Conservation (phyloP, 2,329 filamentous ascomycete genomes). For the Iodosphaeria phyllophila region DNA sequence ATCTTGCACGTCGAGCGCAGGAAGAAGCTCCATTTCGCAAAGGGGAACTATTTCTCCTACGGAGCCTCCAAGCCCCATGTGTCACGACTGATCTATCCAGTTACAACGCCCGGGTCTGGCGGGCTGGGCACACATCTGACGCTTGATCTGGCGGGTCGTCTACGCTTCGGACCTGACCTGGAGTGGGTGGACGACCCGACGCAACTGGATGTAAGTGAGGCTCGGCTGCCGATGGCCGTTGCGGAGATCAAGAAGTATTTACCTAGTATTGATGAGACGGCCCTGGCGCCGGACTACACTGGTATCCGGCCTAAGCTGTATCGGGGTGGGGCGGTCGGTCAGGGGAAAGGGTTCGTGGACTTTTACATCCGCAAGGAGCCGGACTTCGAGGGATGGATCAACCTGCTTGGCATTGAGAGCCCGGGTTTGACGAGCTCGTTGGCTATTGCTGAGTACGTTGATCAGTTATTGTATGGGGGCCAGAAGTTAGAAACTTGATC, state of each 20-base stretch:
- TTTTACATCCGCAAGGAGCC: slow-evolving; percentile 67
- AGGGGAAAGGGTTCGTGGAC: slow-evolving; percentile 58
- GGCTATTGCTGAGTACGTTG: slow-evolving; percentile 68
- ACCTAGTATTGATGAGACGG: slow-evolving; percentile 46
- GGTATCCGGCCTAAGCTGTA: slow-evolving; percentile 79
- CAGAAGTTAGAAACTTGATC: too few species aligned
- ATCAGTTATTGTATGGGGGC: slow-evolving; percentile 24
- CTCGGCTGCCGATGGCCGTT: slow-evolving; percentile 46
- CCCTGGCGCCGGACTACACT: slow-evolving; percentile 67
- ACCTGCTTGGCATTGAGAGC: slow-evolving; percentile 83
- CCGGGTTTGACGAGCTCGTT: slow-evolving; percentile 75
- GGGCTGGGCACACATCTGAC: slow-evolving; percentile 89
- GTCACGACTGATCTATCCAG: slow-evolving; percentile 69
- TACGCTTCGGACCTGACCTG: slow-evolving; percentile 88
- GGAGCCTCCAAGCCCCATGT: slow-evolving; percentile 41
- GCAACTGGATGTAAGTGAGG: slow-evolving; percentile 49
- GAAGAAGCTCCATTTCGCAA: slow-evolving; percentile 58
- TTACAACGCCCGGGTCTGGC: slow-evolving; percentile 60
- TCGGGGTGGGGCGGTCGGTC: slow-evolving; percentile 35
- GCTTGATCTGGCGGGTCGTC: slow-evolving; percentile 64
- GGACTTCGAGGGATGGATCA: slow-evolving; percentile 68
- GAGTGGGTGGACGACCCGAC: slow-evolving; percentile 66
- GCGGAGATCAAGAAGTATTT: slow-evolving; percentile 63
- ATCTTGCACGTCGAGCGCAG: slow-evolving; percentile 42
- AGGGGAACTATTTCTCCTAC: slow-evolving; percentile 92